phyloP scores from a whole-genome alignment of 202 grass and related monocot species.

The Zoysia matrella region DNA sequence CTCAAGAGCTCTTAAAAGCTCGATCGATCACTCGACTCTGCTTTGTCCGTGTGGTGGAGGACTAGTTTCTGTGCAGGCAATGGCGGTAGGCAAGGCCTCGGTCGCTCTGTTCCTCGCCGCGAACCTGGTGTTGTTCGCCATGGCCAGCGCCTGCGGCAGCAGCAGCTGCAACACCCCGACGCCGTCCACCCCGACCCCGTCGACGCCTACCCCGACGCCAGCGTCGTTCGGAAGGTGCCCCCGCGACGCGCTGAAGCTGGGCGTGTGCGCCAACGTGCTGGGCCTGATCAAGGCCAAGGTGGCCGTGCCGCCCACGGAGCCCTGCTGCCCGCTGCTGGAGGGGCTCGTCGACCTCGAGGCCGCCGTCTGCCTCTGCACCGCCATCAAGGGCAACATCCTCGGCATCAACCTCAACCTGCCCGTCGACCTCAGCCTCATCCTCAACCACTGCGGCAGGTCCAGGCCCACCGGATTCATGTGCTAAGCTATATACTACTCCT shows the following conservation, averaged over 20 bases:
- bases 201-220: constrained; percentile 46
- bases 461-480: constrained; percentile 55
- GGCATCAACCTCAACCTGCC: constrained; percentile 59
- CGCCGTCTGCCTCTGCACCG: constrained; percentile 79
- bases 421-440: too few species aligned
- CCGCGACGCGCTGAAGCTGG: constrained; percentile 63
- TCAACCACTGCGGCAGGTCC: constrained; percentile 25
- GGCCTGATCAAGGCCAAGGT: constrained; percentile 50
- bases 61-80: background rate
- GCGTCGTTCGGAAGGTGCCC: constrained; percentile 55
- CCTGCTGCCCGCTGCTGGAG: background rate
- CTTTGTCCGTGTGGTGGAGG: constrained; percentile 19
- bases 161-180: constrained; percentile 34
- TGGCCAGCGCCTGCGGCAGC: constrained; percentile 36
- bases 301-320: constrained; percentile 41
- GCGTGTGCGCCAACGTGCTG: constrained; percentile 64
- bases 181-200: constrained; percentile 12
- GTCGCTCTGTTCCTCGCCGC: constrained; percentile 58
- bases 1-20: background rate
- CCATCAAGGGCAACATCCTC: constrained; percentile 61
- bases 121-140: constrained; percentile 44
- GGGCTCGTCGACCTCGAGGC: constrained; percentile 80
- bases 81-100: constrained; percentile 48
- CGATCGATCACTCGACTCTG: background rate
- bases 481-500: constrained; percentile 8